Conservation (phyloP, 2,329 filamentous ascomycete species). For the Fusarium veterinarium region DNA sequence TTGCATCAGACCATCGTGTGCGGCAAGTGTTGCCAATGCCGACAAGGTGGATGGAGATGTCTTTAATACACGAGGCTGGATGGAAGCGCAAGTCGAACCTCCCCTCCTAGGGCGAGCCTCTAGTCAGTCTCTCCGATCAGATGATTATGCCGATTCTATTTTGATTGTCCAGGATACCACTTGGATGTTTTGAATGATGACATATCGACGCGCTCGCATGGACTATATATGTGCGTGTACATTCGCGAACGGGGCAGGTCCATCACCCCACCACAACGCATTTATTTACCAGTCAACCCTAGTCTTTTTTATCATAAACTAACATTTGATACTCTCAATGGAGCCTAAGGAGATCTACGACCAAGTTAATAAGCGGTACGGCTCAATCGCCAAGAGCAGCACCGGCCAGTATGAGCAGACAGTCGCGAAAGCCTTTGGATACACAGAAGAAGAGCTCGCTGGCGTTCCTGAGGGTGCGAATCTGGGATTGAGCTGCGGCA, state of each 20-base stretch:
- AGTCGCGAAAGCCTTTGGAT: conserved; percentile 65
- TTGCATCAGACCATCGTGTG: neutral
- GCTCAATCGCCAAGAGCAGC: conserved; percentile 45
- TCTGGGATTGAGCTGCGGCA: conserved; percentile 66
- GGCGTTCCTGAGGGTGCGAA: conserved; percentile 60
- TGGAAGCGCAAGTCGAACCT: neutral
- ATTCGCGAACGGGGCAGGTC: too few relatives aligned
- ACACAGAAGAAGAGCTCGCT: conserved; percentile 59
- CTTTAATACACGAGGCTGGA: too few relatives aligned
- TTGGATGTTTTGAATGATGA: neutral
- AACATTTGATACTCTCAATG: neutral
- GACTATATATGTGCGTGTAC: neutral
- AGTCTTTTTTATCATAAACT: neutral
- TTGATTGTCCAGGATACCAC: neutral
- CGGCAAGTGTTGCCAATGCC: too few relatives aligned
- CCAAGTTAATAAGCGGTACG: conserved; percentile 46
- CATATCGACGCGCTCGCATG: neutral
- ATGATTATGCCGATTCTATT: neutral
- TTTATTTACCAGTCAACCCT: neutral
- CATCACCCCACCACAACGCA: neutral
- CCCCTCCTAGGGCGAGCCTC: neutral
- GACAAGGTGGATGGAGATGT: too few relatives aligned
- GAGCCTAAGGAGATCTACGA: conserved; percentile 1
- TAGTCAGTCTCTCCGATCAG: neutral
- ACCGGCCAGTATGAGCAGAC: conserved; percentile 51